phyloP scores from a whole-genome alignment of 192 early-diverging fungal species.

The Rhizoclosmatium sp. region DNA sequence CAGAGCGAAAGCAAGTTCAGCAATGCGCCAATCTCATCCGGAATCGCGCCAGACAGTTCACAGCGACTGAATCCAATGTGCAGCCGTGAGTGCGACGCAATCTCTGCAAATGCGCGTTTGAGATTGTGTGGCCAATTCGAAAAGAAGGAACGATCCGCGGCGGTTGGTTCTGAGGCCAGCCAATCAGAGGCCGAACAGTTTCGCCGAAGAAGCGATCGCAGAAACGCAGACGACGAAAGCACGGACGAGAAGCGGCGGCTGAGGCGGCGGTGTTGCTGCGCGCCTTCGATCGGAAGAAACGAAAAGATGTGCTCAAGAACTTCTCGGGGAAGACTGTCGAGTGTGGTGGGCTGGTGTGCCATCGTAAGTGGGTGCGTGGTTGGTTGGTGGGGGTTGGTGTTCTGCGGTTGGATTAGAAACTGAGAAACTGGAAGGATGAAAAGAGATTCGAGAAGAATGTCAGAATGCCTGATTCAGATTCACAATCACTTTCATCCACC shows the following conservation, averaged over 20 bases:
- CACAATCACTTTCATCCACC: no score
- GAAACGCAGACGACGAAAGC: not conserved
- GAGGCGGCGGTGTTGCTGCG: not conserved
- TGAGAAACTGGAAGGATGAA: no score
- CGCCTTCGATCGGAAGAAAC: not conserved
- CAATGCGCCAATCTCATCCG: not conserved
- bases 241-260: constrained; percentile 6
- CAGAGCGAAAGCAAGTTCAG: not conserved
- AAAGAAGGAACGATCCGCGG: not conserved
- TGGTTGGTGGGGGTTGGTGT: no score
- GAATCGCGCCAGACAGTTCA: not conserved
- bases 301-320: not conserved
- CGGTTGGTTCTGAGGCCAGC: not conserved
- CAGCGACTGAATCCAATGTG: not conserved
- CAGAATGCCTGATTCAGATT: no score
- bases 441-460: no score
- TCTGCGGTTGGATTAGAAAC: no score
- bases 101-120: not conserved
- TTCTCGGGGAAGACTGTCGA: not conserved
- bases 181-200: no score
- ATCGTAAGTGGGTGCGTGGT: no score
- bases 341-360: no score
- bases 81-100: not conserved
- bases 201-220: not conserved
- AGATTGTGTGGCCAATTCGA: not conserved